These are phyloP conservation scores for Xylaria longipes DNA, from an alignment of 495 filamentous ascomycete species.

Conservation along the genomic window DNA sequence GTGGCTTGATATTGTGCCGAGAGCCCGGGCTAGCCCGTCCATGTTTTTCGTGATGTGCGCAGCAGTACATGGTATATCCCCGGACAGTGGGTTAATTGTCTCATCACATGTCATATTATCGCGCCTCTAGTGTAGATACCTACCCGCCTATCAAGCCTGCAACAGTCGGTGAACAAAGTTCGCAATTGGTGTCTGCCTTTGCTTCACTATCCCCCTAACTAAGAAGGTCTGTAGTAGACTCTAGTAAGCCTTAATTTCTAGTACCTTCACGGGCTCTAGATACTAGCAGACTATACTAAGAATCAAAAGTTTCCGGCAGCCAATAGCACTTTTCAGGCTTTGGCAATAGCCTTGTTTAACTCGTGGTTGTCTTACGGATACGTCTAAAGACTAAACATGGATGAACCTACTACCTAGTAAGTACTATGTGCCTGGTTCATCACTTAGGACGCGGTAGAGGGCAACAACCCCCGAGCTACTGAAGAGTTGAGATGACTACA, in stretches of 20 bases:
- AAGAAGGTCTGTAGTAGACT: too few relatives aligned
- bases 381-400: background rate
- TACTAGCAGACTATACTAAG: background rate
- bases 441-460: background rate
- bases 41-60: background rate
- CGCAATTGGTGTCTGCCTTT: too few relatives aligned
- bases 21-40: background rate
- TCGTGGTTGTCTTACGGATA: background rate
- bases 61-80: conserved; percentile 13
- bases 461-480: background rate
- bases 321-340: background rate
- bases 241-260: background rate
- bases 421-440: background rate
- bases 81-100: background rate
- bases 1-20: background rate
- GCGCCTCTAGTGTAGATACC: background rate
- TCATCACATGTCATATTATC: background rate
- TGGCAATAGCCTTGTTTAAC: background rate
- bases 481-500: background rate
- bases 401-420: background rate
- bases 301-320: background rate
- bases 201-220: too few relatives aligned
- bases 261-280: background rate
- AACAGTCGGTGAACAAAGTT: conserved; percentile 8
- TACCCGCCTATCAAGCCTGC: background rate